Evolutionary conservation across 306 rosid species (phyloP).

Genomic region (Sesbania bispinosa): DNA sequence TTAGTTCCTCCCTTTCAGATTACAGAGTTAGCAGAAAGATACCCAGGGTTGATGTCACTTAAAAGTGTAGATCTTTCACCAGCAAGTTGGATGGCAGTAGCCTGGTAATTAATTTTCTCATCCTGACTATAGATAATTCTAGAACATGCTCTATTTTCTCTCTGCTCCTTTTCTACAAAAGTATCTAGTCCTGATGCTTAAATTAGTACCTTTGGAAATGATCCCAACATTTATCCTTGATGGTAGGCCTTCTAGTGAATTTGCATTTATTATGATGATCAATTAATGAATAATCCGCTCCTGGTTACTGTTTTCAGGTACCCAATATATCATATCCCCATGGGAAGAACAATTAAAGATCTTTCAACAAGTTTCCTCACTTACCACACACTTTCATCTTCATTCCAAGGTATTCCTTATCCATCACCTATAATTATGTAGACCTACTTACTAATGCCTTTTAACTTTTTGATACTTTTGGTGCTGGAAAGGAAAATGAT

Average conservation of each 20-base stretch:
- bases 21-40: conserved; percentile 64
- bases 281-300: not conserved
- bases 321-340: conserved; percentile 97
- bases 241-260: not conserved
- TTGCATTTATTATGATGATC: conserved; percentile 7
- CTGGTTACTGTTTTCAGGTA: conserved; percentile 57
- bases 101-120: conserved; percentile 55
- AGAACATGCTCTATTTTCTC: not conserved
- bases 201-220: not conserved
- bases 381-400: conserved; percentile 94
- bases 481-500: not conserved
- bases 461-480: not conserved
- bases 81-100: conserved; percentile 98
- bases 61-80: conserved; percentile 97
- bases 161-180: not conserved
- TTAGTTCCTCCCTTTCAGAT: conserved; percentile 53
- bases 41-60: conserved; percentile 83
- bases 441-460: not conserved
- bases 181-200: not conserved
- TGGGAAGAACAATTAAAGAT: conserved; percentile 92
- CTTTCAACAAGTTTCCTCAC: conserved; percentile 91
- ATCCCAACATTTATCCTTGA: not conserved
- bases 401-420: conserved; percentile 72
- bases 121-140: not conserved
- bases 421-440: not conserved